A percentile compares a stretch with the other conserved stretches of the same genome.
phyloP scores from a whole-genome alignment of 2,329 filamentous ascomycete species.

The Aspergillus persii region DNA sequence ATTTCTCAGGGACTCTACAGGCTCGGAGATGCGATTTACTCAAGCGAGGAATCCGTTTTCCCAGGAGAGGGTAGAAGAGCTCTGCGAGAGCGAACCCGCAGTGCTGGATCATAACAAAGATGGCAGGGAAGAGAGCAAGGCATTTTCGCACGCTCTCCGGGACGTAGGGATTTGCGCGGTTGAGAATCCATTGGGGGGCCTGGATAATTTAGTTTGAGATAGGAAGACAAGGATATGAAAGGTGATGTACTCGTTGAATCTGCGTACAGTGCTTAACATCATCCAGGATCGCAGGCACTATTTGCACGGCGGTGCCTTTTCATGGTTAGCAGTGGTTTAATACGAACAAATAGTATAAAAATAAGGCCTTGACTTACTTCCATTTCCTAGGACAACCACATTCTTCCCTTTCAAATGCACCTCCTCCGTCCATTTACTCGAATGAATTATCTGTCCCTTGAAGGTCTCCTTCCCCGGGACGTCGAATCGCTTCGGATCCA shows the following conservation, averaged over 20 bases:
- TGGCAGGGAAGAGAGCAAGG: neutral
- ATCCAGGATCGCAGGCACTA: neutral
- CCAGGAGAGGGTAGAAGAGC: neutral
- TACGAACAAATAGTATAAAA: neutral
- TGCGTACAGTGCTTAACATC: neutral
- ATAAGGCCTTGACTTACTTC: neutral
- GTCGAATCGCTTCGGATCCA: neutral
- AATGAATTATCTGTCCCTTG: constrained; percentile 9
- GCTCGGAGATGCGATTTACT: neutral
- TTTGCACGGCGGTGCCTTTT: neutral
- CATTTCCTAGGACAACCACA: constrained; percentile 6
- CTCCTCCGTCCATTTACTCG: constrained; percentile 7
- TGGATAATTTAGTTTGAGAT: neutral
- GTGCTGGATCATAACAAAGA: neutral
- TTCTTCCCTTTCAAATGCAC: constrained; percentile 8
- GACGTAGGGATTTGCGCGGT: neutral
- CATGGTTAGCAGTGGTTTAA: neutral
- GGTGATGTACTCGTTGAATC: neutral
- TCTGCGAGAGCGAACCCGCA: neutral
- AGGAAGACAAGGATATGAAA: neutral
- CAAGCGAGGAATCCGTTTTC: neutral
- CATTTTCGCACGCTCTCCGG: neutral
- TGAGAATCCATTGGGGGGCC: neutral
- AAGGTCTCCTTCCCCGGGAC: constrained; percentile 5
- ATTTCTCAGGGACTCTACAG: neutral